A percentile compares a stretch with the other conserved stretches of the same genome.
phyloP scores from a whole-genome alignment of 495 filamentous ascomycete species.

The Bombardia bombarda region DNA sequence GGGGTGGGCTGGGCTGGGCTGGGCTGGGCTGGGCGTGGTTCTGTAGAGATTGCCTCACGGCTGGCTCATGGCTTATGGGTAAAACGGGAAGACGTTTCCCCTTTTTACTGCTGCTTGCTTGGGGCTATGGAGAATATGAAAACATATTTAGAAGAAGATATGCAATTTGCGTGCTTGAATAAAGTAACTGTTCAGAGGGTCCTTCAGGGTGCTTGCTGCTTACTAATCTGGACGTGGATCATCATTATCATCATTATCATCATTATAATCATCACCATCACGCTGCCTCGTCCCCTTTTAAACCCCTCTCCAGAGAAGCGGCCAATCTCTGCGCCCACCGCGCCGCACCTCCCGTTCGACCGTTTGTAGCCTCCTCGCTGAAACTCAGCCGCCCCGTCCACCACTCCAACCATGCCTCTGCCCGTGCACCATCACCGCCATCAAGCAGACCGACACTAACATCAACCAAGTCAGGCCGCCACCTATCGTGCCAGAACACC shows the following conservation, averaged over 20 bases:
- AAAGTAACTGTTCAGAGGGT: too few species aligned
- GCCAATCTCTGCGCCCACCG: slow-evolving; percentile 30
- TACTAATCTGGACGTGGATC: neutral
- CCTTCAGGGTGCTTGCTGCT: too few species aligned
- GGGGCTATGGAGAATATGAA: too few species aligned
- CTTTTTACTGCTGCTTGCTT: too few species aligned
- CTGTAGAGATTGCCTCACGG: too few species aligned
- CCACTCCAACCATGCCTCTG: slow-evolving; percentile 56
- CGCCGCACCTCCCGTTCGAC: slow-evolving; percentile 19
- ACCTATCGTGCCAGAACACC: slow-evolving; percentile 55
- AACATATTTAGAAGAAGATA: too few species aligned
- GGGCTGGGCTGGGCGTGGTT: too few species aligned
- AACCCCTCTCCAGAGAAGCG: slow-evolving; percentile 21
- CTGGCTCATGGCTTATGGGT: too few species aligned
- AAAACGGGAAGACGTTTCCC: too few species aligned
- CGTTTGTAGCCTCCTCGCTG: slow-evolving; percentile 46
- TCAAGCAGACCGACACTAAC: slow-evolving; percentile 56
- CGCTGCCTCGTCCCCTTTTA: neutral
- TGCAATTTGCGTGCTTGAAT: too few species aligned
- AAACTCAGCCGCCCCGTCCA: slow-evolving; percentile 51
- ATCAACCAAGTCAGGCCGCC: slow-evolving; percentile 53
- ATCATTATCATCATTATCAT: neutral
- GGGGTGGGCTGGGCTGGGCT: too few species aligned
- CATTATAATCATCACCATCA: neutral
- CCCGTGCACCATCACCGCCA: slow-evolving; percentile 43